These are phyloP conservation scores for Carallia pectinifolia DNA, from an alignment of 345 rosid species.

Conservation along the genomic window DNA sequence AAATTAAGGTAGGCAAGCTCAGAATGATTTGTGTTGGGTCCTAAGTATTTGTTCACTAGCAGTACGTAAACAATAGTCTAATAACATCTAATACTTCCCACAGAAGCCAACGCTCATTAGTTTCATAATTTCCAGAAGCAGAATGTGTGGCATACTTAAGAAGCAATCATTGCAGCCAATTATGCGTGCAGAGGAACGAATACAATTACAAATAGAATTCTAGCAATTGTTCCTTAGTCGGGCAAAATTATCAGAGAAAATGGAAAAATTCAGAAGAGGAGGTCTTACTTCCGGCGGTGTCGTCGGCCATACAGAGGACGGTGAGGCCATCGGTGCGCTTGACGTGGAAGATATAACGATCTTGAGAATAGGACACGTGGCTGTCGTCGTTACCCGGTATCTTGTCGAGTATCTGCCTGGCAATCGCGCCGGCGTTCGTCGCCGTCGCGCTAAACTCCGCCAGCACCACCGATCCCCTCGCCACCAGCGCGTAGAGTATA, in stretches of 20 bases:
- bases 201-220: no score
- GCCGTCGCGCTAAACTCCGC: conserved; percentile 77
- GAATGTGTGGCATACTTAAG: no score
- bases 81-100: no score
- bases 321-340: conserved; percentile 98
- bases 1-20: no score
- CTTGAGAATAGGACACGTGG: conserved; percentile 90
- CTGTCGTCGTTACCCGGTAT: conserved; percentile 69
- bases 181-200: no score
- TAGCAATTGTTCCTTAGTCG: no score
- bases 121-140: no score
- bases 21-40: no score
- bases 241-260: neutral
- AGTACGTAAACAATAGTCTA: no score
- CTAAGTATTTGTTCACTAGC: no score
- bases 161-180: no score
- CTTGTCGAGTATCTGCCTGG: conserved; percentile 79
- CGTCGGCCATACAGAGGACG: conserved; percentile 97
- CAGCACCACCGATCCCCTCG: conserved; percentile 85
- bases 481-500: conserved; percentile 86
- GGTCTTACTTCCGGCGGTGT: conserved; percentile 74
- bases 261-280: neutral
- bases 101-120: no score
- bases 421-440: conserved; percentile 79
- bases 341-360: conserved; percentile 85